phyloP scores from a whole-genome alignment of 2,329 filamentous ascomycete genomes.

The Teratosphaeria zuluensis region DNA sequence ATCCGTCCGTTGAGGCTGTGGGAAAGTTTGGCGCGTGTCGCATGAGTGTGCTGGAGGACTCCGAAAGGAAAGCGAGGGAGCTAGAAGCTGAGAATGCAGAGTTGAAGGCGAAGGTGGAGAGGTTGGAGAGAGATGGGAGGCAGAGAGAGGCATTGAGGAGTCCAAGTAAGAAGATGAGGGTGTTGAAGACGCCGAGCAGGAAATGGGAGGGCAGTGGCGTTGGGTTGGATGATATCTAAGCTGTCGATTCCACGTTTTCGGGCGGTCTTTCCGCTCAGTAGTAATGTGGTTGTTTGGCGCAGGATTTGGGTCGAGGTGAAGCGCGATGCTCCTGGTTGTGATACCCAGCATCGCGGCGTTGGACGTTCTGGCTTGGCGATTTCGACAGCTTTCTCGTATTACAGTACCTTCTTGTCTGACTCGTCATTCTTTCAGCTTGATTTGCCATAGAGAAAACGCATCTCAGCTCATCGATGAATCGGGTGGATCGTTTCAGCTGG shows the following conservation, averaged over 20 bases:
- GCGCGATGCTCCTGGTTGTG: not conserved
- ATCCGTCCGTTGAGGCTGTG: not conserved
- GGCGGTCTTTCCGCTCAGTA: not conserved
- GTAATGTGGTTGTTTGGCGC: not conserved
- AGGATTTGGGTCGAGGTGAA: not conserved
- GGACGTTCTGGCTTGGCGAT: not conserved
- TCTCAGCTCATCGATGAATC: too few relatives aligned
- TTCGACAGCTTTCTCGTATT: not conserved
- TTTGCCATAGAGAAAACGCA: too few relatives aligned
- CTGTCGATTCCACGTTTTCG: too few relatives aligned
- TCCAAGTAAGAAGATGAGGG: slow-evolving; percentile 41
- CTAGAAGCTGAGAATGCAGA: slow-evolving; percentile 38
- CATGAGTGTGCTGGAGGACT: slow-evolving; percentile 6
- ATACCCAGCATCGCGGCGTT: not conserved
- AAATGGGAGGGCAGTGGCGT: slow-evolving; percentile 34
- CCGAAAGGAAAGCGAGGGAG: slow-evolving; percentile 7
- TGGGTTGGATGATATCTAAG: slow-evolving; percentile 13
- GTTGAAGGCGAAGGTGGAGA: slow-evolving; percentile 31
- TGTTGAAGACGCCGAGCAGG: slow-evolving; percentile 35
- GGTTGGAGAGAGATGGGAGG: slow-evolving; percentile 29
- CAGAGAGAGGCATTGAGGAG: slow-evolving; percentile 24
- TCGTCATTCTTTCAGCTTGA: not conserved
- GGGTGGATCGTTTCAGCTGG: not conserved
- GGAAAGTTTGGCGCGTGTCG: slow-evolving; percentile 1
- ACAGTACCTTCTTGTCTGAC: not conserved